Conservation (phyloP, 1,284 basidiomycete genomes). For the Lentinula novae-zelandiae region DNA sequence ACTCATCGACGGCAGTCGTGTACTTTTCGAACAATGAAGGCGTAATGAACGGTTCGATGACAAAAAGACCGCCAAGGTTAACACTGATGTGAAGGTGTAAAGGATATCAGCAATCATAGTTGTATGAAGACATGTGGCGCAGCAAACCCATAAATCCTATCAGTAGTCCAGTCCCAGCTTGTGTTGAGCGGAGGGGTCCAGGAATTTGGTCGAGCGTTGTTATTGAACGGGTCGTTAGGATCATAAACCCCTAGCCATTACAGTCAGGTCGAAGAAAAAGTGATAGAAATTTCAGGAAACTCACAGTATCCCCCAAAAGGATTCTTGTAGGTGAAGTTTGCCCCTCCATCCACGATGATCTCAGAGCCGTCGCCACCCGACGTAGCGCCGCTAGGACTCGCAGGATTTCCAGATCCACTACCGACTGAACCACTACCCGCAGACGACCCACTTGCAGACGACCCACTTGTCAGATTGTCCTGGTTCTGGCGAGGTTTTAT, state of each 20-base stretch:
- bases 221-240: conserved; percentile 60
- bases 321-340: conserved; percentile 52
- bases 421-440: conserved; percentile 19
- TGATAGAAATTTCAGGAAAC: conserved; percentile 14
- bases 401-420: conserved; percentile 12
- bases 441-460: conserved; percentile 1
- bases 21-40: conserved; percentile 77
- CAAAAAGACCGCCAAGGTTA: conserved; percentile 71
- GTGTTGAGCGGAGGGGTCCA: conserved; percentile 68
- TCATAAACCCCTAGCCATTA: conserved; percentile 39
- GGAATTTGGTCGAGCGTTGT: conserved; percentile 53
- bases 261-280: neutral
- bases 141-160: conserved; percentile 36
- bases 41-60: conserved; percentile 79
- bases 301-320: conserved; percentile 50
- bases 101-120: neutral
- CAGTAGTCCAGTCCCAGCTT: conserved; percentile 54
- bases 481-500: conserved; percentile 28
- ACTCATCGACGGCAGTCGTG: conserved; percentile 68
- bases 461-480: conserved; percentile 3
- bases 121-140: neutral
- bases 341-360: conserved; percentile 46
- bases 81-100: conserved; percentile 37
- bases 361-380: conserved; percentile 47
- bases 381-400: conserved; percentile 11